Percentiles rank a stretch among this genome's conserved stretches.
These are phyloP conservation scores for Monosporozyma solicola DNA, from an alignment of 805 yeast species.

Conservation along the genomic window DNA sequence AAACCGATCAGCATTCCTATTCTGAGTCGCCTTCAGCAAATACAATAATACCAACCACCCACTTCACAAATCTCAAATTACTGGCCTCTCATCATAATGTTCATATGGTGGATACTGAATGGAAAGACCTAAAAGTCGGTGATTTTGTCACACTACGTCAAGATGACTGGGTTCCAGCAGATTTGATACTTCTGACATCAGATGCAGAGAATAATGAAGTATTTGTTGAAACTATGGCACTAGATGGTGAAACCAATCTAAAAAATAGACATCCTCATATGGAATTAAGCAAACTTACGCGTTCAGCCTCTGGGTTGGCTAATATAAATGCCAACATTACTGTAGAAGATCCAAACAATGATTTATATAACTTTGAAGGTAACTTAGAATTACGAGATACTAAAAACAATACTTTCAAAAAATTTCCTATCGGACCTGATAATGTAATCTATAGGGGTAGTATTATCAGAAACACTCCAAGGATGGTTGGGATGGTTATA, in stretches of 20 bases:
- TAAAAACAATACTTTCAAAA: slow-evolving; percentile 30
- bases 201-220: slow-evolving; percentile 52
- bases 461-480: slow-evolving; percentile 72
- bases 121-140: slow-evolving; percentile 86
- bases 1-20: background rate
- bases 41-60: slow-evolving; percentile 5
- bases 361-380: slow-evolving; percentile 88
- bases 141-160: slow-evolving; percentile 63
- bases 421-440: slow-evolving; percentile 62
- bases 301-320: slow-evolving; percentile 42
- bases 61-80: slow-evolving; percentile 18
- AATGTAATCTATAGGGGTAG: slow-evolving; percentile 90
- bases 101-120: slow-evolving; percentile 28
- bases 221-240: slow-evolving; percentile 90
- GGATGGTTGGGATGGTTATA: slow-evolving; percentile 68
- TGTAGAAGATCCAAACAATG: slow-evolving; percentile 86
- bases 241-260: slow-evolving; percentile 94
- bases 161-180: slow-evolving; percentile 95
- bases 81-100: slow-evolving; percentile 17
- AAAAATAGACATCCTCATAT: slow-evolving; percentile 64
- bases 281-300: slow-evolving; percentile 46
- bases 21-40: background rate
- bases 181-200: slow-evolving; percentile 62
- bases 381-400: slow-evolving; percentile 36
- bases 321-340: slow-evolving; percentile 46